A percentile compares a stretch with the other conserved stretches of the same genome.
Conservation (phyloP, 2,329 filamentous ascomycete species). For the Xylariales sp. region DNA sequence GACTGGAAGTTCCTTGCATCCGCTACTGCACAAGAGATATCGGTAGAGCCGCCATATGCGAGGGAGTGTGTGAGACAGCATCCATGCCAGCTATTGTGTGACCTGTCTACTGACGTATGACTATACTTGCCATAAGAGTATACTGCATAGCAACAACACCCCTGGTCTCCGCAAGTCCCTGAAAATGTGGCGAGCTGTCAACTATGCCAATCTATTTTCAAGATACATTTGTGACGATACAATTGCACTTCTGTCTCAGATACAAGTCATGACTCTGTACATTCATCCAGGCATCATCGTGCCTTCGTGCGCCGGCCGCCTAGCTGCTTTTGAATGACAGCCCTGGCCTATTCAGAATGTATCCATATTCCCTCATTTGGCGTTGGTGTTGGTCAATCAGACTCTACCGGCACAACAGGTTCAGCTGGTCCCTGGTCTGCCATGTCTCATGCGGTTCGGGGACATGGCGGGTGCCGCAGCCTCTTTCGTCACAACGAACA, state of each 20-base stretch:
- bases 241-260: neutral
- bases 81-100: neutral
- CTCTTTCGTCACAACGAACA: neutral
- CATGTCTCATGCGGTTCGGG: neutral
- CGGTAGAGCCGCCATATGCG: neutral
- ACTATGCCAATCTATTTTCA: neutral
- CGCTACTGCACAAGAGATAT: neutral
- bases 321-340: neutral
- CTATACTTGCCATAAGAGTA: neutral
- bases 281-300: neutral
- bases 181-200: neutral
- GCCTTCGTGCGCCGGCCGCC: neutral
- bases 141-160: neutral
- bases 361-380: neutral
- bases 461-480: neutral
- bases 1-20: neutral
- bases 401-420: neutral
- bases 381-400: neutral
- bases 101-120: neutral
- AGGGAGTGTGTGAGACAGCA: constrained; percentile 2
- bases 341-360: neutral
- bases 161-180: neutral
- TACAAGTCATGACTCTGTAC: neutral
- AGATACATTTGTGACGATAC: neutral
- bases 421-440: neutral